Percentiles rank a stretch among this genome's conserved stretches.
phyloP scores from a whole-genome alignment of 371 early-diverging fungal genomes.

The Rhizomucor miehei region DNA sequence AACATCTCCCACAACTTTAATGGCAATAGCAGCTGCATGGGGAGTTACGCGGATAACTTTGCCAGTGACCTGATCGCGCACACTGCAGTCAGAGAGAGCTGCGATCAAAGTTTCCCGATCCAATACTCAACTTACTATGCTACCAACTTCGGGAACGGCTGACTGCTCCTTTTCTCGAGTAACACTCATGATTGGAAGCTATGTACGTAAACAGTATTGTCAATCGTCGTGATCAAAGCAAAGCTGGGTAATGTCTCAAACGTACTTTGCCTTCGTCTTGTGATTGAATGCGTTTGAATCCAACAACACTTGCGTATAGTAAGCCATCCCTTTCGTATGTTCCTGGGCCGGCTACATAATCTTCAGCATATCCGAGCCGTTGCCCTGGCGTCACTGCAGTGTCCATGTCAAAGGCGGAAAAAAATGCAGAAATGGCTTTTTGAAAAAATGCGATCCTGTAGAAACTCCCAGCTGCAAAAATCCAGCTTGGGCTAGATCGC shows the following conservation, averaged over 20 bases:
- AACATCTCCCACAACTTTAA: slow-evolving; percentile 84
- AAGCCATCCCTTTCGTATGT: slow-evolving; percentile 77
- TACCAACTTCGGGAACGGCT: slow-evolving; percentile 82
- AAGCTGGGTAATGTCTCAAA: neutral
- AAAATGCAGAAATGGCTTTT: no score
- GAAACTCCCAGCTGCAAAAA: no score
- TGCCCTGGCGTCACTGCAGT: slow-evolving; percentile 75
- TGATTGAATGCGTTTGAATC: slow-evolving; percentile 45
- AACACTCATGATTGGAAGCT: slow-evolving; percentile 63
- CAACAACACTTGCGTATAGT: slow-evolving; percentile 82
- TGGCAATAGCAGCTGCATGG: slow-evolving; percentile 79
- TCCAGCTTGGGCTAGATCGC: no score
- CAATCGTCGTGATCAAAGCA: neutral
- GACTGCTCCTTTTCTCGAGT: slow-evolving; percentile 67
- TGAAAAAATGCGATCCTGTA: no score
- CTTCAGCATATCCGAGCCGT: slow-evolving; percentile 72
- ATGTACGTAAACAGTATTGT: slow-evolving; percentile 1
- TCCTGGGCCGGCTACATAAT: slow-evolving; percentile 71
- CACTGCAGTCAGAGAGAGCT: neutral
- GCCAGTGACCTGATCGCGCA: slow-evolving; percentile 58
- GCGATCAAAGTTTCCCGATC: no score
- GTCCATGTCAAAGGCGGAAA: slow-evolving; percentile 4
- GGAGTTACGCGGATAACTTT: slow-evolving; percentile 87
- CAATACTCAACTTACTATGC: slow-evolving; percentile 53
- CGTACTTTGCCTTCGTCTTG: slow-evolving; percentile 36